Conservation (phyloP, 768 basidiomycete species). For the Scleroderma bovista region DNA sequence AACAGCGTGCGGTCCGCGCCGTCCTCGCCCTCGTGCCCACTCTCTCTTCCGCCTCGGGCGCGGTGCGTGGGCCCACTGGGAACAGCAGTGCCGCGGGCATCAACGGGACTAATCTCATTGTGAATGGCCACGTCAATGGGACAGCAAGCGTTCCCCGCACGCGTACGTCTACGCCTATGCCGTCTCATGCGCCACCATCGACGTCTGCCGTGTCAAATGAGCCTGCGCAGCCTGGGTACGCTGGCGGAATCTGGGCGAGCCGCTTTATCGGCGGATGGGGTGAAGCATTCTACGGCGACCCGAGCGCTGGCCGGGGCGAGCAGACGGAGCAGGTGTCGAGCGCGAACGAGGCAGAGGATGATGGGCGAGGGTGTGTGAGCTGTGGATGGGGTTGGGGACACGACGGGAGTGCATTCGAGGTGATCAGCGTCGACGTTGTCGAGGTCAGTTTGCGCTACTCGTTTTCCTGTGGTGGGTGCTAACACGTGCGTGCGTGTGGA, state of each 20-base stretch:
- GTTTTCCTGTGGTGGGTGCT: neutral
- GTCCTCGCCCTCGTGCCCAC: conserved; percentile 38
- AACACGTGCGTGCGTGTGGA: neutral
- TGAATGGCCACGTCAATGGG: conserved; percentile 29
- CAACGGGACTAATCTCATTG: conserved; percentile 3
- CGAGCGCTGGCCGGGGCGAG: conserved; percentile 24
- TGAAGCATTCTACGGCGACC: conserved; percentile 28
- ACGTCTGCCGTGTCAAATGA: conserved; percentile 18
- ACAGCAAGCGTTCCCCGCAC: conserved; percentile 24
- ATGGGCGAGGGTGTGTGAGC: conserved; percentile 57
- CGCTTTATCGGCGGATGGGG: conserved; percentile 42
- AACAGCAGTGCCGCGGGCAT: conserved; percentile 15
- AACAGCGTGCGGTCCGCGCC: conserved; percentile 35
- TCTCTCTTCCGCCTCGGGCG: conserved; percentile 39
- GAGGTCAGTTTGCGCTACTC: conserved; percentile 42
- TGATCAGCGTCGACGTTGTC: conserved; percentile 57
- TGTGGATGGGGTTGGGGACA: conserved; percentile 76
- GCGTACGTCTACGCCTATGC: conserved; percentile 24
- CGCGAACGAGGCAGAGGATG: conserved; percentile 42
- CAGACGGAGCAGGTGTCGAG: conserved; percentile 20
- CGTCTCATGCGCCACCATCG: conserved; percentile 15
- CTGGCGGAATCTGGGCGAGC: conserved; percentile 29
- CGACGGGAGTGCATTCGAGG: conserved; percentile 72
- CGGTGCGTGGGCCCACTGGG: conserved; percentile 27
- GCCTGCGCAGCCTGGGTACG: conserved; percentile 17